Base-by-base conservation (phyloP, 768 basidiomycete genomes). In the Dioszegia hungarica region DNA sequence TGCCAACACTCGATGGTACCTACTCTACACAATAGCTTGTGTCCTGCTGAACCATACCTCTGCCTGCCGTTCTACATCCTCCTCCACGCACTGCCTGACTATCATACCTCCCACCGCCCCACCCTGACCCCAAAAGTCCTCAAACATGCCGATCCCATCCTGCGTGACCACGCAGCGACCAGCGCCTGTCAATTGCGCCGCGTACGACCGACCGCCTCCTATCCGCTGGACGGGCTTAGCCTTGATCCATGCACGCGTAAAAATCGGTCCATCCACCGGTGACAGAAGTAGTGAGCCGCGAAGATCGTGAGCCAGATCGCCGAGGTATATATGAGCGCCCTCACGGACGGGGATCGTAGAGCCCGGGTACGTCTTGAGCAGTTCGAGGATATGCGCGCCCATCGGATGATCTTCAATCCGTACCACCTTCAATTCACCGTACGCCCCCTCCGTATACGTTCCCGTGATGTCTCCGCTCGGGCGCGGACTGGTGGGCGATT, bases 71-170 rank as follows among this genome's bases (percentile, higher is more conserved):
- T 45, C 43, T 29, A 39, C 44, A 22, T 46, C 36, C 41, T 55
- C 28, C 19, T 45, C 54, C 8, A 25, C 22, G 28, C 27, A 29
- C 27, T 22, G 19, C 24, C 33, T 22, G 19, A 44, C 17, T 27
- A 22, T 24, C 44, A 29, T 9, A 38, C 41, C 20, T 6, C 43
- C 25, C 22, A 44, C 43, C 4, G 43, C 41, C 24, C 28, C 31
- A 14, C 54, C 41, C 19, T 25, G 24, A 19, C 41, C 54, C 41
- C 36, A 36, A 29, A 55, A 54, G 41, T 62, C 47, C n/a, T 57
- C 64, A 48, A 60, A 66, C 60, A 62, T 56, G 5, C 64, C 64
- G 2, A 66, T 33, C 17, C 64, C 64, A 0, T 57, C 27, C 22
- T 49, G 44, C 1, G 31, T 43, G 24, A 60, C 38, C 6, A 62